phyloP scores from a whole-genome alignment of 2,329 filamentous ascomycete species.

The Ascochyta fabae region DNA sequence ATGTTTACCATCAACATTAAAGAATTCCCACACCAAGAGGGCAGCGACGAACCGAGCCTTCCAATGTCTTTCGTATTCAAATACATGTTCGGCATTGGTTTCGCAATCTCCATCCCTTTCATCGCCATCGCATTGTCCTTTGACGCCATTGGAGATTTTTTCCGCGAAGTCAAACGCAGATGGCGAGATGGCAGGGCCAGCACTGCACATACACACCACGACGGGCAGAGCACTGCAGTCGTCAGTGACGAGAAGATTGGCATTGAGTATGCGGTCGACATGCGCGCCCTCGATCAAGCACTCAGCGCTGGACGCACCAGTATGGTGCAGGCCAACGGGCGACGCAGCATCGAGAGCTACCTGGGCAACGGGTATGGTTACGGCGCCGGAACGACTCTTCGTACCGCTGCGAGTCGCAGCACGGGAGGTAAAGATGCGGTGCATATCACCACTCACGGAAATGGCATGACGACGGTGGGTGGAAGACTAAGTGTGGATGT shows the following conservation, averaged over 20 bases:
- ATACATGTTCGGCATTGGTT: constrained; percentile 63
- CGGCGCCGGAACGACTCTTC: constrained; percentile 27
- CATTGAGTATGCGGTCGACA: constrained; percentile 31
- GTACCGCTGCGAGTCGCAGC: constrained; percentile 42
- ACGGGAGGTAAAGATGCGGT: constrained; percentile 29
- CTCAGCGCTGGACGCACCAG: constrained; percentile 36
- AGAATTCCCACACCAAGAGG: constrained; percentile 52
- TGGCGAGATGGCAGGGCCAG: constrained; percentile 18
- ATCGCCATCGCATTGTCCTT: constrained; percentile 55
- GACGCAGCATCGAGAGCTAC: constrained; percentile 40
- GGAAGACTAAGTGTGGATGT: constrained; percentile 29
- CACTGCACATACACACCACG: not conserved
- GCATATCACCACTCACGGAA: constrained; percentile 10
- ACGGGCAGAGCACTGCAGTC: constrained; percentile 2
- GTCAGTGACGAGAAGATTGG: constrained; percentile 21
- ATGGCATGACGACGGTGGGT: constrained; percentile 17
- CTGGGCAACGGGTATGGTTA: constrained; percentile 24
- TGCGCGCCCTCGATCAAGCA: constrained; percentile 35
- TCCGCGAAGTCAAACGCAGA: constrained; percentile 34
- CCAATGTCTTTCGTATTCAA: constrained; percentile 60
- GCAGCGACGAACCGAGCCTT: constrained; percentile 45
- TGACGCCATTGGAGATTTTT: constrained; percentile 49
- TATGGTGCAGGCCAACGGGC: constrained; percentile 26
- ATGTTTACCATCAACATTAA: constrained; percentile 63
- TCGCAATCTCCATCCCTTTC: constrained; percentile 60